Base-by-base conservation (phyloP, 2,329 filamentous ascomycete genomes). In the Ophiosphaerella korrae region DNA sequence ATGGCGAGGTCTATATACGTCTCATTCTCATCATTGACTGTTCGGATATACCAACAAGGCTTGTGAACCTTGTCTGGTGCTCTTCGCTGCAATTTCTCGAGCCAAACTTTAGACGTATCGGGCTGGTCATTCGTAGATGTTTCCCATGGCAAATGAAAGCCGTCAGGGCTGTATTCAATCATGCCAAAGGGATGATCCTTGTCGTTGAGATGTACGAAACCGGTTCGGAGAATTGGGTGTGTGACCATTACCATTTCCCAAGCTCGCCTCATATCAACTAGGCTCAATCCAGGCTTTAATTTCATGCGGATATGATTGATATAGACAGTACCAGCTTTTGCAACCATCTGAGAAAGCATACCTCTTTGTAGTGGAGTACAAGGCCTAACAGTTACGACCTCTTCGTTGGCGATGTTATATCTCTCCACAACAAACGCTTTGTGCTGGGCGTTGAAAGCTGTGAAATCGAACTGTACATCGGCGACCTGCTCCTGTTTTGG, bases 281-380 rank as follows among this genome's bases (percentile, higher is more conserved):
- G 45, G 5, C 78, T 71, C 0, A 83, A 43, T 0, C 63, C 63
- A 0, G 66, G 26, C 1, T 79, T 57, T 2, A 90, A 55, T 14
- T 75, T 63, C 63, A 88, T 82, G 16, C 79, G 77, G 33, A 91
- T 74, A 51, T 85, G 84, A 63, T 96, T 97, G 64, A 95, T 83
- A 66, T 97, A 97, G 32, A 88, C 75, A 2, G 74, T 66, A 0
- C 89, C 89, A 1, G 81, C 71, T 0, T 88, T 90, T 45, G 85
- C 81, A 14, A 88, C 66, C 55, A 88, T 95, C 14, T 90, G 85
- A 0, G 86, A 86, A 42, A 96, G 69, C 82, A 97, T 92, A 0
- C 89, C 90, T 42, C 84, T 82, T 63, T 97, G 92, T 0, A 92
- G 78, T 0, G 88, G 80, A 0, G 92, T 96, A 67, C 90, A 96